Percentiles rank a stretch among this genome's conserved stretches.
Evolutionary conservation across 2,329 filamentous ascomycete genomes (phyloP).

Genomic region (Fusarium ambrosium): DNA sequence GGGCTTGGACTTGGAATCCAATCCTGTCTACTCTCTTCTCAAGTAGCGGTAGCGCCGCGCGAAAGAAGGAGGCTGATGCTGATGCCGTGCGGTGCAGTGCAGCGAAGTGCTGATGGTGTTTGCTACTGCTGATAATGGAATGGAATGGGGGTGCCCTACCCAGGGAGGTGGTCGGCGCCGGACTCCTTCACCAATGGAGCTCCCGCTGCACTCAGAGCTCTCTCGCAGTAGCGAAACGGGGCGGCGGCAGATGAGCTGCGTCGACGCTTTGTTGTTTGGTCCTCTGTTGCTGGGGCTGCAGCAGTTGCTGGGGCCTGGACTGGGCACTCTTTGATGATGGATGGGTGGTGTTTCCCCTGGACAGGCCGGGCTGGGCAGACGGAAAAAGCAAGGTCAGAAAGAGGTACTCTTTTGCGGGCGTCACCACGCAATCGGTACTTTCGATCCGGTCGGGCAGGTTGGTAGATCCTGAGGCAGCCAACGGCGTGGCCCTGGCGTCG

Average conservation of each 20-base stretch:
- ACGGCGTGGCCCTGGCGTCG: constrained; percentile 36
- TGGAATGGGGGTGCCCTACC: background rate
- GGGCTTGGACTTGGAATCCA: constrained; percentile 1
- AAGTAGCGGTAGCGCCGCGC: background rate
- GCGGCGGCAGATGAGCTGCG: constrained; percentile 1
- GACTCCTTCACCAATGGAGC: background rate
- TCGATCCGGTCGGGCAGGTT: constrained; percentile 27
- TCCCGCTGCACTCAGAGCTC: background rate
- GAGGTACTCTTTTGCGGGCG: constrained; percentile 40
- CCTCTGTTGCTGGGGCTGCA: constrained; percentile 41
- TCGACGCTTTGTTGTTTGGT: constrained; percentile 33
- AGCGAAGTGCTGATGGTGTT: constrained; percentile 3
- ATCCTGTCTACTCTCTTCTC: background rate
- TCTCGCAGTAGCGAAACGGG: background rate
- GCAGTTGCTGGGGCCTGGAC: constrained; percentile 31
- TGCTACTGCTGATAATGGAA: constrained; percentile 2
- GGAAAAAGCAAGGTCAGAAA: constrained; percentile 11
- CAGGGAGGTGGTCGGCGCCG: background rate
- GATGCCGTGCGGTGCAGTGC: background rate
- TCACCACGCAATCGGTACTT: constrained; percentile 32
- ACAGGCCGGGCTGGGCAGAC: constrained; percentile 19
- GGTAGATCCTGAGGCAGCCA: constrained; percentile 47
- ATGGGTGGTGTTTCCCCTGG: constrained; percentile 35
- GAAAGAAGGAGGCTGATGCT: constrained; percentile 3
- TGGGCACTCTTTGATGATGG: constrained; percentile 27